phyloP scores from a whole-genome alignment of 2,329 filamentous ascomycete species.

The Pseudogymnoascus sp. region DNA sequence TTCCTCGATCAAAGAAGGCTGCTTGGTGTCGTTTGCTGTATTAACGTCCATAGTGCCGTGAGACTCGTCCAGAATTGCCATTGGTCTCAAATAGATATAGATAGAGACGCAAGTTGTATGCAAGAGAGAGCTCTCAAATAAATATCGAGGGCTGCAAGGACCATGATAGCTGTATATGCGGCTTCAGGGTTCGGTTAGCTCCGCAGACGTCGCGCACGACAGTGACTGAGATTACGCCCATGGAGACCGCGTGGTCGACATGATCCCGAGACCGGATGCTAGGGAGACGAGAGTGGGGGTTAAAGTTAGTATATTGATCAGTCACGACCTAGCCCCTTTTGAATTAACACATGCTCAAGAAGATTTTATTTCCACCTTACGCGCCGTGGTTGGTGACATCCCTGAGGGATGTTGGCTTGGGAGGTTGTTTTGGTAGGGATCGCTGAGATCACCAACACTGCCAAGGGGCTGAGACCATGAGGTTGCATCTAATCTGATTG shows the following conservation, averaged over 20 bases:
- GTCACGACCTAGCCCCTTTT: background rate
- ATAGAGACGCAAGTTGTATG: background rate
- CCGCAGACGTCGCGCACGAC: background rate
- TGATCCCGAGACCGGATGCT: background rate
- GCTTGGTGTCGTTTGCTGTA: background rate
- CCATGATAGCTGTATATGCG: background rate
- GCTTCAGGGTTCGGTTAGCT: background rate
- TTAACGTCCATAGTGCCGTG: constrained; percentile 9
- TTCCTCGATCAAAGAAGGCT: background rate
- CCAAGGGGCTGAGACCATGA: background rate
- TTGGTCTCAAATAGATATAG: background rate
- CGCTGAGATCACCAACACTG: background rate
- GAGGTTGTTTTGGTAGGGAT: background rate
- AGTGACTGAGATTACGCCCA: background rate
- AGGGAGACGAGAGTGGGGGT: background rate
- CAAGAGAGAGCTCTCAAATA: background rate
- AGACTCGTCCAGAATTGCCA: constrained; percentile 10
- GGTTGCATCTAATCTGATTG: constrained; percentile 12
- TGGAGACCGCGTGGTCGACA: background rate
- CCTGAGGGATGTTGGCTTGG: background rate
- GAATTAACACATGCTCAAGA: background rate
- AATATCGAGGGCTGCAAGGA: background rate
- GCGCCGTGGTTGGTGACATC: background rate
- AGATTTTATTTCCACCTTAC: background rate
- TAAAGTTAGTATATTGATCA: background rate